Conservation (phyloP, 164 flowering plant species). For the Piper betle region DNA sequence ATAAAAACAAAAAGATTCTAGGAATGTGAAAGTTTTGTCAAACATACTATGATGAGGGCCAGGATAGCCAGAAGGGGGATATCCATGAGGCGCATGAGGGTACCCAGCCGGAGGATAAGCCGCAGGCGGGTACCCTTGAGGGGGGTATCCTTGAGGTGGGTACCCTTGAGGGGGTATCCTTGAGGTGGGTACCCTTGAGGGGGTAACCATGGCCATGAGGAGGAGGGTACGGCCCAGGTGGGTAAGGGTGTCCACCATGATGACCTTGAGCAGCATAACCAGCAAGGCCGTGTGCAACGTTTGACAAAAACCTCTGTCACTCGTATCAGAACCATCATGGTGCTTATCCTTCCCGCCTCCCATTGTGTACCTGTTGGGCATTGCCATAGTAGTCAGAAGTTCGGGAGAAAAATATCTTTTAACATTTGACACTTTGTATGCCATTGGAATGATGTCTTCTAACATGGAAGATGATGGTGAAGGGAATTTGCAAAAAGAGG, state of each 20-base stretch:
- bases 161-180: constrained; percentile 2
- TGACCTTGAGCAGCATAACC: constrained; percentile 9
- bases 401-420: background rate
- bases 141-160: no score
- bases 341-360: constrained; percentile 48
- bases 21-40: background rate
- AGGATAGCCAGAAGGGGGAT: constrained; percentile 36
- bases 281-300: constrained; percentile 20
- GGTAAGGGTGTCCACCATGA: constrained; percentile 15
- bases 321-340: constrained; percentile 5
- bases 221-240: constrained; percentile 19
- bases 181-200: no score
- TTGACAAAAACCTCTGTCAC: constrained; percentile 38
- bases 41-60: constrained; percentile 14
- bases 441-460: no score
- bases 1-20: no score
- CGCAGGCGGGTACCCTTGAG: no score
- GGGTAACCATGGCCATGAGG: constrained; percentile 24
- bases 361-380: constrained; percentile 13
- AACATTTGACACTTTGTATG: no score
- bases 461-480: no score
- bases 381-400: background rate
- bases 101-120: no score
- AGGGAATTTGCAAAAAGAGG: no score
- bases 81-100: constrained; percentile 10